Conservation (phyloP, 345 rosid genomes). For the Anacardium occidentale region DNA sequence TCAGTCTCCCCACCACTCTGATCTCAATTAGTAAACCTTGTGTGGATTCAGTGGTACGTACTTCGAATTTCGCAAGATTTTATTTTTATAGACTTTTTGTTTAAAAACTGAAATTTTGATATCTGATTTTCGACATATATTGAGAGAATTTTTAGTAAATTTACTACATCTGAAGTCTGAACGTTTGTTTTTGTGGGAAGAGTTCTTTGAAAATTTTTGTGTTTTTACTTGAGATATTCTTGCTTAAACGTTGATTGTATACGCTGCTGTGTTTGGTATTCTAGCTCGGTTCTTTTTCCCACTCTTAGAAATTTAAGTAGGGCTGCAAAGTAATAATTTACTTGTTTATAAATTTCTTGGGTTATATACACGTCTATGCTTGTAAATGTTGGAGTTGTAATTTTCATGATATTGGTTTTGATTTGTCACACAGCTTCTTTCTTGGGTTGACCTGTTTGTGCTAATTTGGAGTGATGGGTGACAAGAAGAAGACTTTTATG, state of each 20-base stretch:
- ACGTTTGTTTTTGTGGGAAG: background rate
- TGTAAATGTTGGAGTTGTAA: too few species aligned
- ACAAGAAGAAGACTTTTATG: slow-evolving; percentile 85
- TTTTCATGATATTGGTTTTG: background rate
- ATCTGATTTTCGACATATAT: background rate
- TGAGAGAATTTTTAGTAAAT: too few species aligned
- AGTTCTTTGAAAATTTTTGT: background rate
- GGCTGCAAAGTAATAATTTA: too few species aligned
- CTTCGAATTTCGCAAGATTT: background rate
- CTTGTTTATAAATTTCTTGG: too few species aligned
- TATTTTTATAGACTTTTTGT: background rate
- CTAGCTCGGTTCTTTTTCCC: background rate
- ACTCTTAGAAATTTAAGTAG: too few species aligned
- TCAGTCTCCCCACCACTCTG: background rate
- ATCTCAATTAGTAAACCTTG: background rate
- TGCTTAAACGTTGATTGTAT: background rate
- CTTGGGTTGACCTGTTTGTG: background rate
- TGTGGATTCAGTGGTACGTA: background rate
- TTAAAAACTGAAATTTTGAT: too few species aligned
- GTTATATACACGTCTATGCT: background rate
- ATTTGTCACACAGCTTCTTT: background rate
- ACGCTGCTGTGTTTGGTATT: background rate
- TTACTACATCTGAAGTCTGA: too few species aligned
- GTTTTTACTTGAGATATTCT: background rate
- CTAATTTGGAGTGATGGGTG: slow-evolving; percentile 57